phyloP scores from a whole-genome alignment of 2,329 filamentous ascomycete species.

The Aplosporella prunicola region DNA sequence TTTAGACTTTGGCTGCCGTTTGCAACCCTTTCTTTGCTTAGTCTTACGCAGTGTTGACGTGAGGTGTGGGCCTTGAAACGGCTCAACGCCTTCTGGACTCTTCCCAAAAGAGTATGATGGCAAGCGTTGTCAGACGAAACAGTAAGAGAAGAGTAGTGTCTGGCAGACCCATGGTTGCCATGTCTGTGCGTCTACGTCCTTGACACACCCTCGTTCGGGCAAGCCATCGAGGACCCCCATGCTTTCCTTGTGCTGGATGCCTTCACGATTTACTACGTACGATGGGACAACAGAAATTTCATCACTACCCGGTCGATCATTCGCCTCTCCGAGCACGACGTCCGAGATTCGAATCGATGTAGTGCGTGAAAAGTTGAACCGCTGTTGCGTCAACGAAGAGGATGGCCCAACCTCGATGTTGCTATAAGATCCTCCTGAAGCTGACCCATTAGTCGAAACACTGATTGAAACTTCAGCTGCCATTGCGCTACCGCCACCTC shows the following conservation, averaged over 20 bases:
- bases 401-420: background rate
- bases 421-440: background rate
- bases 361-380: too few relatives aligned
- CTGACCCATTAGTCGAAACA: background rate
- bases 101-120: too few relatives aligned
- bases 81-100: background rate
- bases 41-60: constrained; percentile 5
- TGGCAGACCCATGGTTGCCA: constrained; percentile 1
- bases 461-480: background rate
- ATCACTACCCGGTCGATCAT: too few relatives aligned
- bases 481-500: background rate
- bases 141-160: background rate
- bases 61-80: constrained; percentile 1
- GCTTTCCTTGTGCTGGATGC: background rate
- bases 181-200: background rate
- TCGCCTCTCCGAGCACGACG: too few relatives aligned
- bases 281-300: too few relatives aligned
- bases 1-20: constrained; percentile 1
- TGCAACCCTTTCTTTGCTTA: background rate
- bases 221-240: constrained; percentile 4
- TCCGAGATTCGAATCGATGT: too few relatives aligned
- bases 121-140: too few relatives aligned
- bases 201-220: background rate
- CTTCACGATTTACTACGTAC: background rate
- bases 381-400: background rate